These are phyloP conservation scores for Daldinia bambusicola DNA, from an alignment of 495 filamentous ascomycete genomes.

Conservation along the genomic window DNA sequence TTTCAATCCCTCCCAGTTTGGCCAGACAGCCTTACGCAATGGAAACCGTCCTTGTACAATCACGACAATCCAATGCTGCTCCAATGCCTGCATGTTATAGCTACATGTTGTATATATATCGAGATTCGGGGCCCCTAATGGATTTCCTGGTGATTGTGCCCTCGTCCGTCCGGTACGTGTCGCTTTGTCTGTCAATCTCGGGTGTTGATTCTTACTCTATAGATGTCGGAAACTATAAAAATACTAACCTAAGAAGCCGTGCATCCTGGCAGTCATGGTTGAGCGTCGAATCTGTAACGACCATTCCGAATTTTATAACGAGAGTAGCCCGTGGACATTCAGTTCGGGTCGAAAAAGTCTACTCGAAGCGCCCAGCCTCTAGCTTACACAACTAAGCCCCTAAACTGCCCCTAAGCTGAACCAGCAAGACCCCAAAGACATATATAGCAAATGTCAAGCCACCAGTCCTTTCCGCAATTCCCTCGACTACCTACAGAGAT, in stretches of 20 bases:
- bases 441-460: slow-evolving; percentile 34
- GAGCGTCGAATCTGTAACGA: slow-evolving; percentile 14
- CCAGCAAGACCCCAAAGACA: slow-evolving; percentile 13
- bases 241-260: slow-evolving; percentile 4
- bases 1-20: slow-evolving; percentile 35
- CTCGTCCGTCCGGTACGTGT: background rate
- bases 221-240: slow-evolving; percentile 8
- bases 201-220: slow-evolving; percentile 1
- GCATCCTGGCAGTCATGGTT: slow-evolving; percentile 33
- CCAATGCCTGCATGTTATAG: slow-evolving; percentile 36
- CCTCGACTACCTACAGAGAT: slow-evolving; percentile 46
- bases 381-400: slow-evolving; percentile 17
- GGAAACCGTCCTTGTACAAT: slow-evolving; percentile 43
- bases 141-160: slow-evolving; percentile 5
- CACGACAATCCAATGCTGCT: slow-evolving; percentile 33
- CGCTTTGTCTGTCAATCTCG: background rate
- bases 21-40: slow-evolving; percentile 41
- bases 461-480: slow-evolving; percentile 40
- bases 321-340: slow-evolving; percentile 1
- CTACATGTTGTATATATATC: slow-evolving; percentile 24
- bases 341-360: slow-evolving; percentile 15
- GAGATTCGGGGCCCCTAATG: slow-evolving; percentile 22
- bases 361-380: slow-evolving; percentile 21
- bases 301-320: slow-evolving; percentile 27
- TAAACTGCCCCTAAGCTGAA: slow-evolving; percentile 20